Evolutionary conservation across 768 basidiomycete species (phyloP).

Genomic region (Podaxis mareebaensis): DNA sequence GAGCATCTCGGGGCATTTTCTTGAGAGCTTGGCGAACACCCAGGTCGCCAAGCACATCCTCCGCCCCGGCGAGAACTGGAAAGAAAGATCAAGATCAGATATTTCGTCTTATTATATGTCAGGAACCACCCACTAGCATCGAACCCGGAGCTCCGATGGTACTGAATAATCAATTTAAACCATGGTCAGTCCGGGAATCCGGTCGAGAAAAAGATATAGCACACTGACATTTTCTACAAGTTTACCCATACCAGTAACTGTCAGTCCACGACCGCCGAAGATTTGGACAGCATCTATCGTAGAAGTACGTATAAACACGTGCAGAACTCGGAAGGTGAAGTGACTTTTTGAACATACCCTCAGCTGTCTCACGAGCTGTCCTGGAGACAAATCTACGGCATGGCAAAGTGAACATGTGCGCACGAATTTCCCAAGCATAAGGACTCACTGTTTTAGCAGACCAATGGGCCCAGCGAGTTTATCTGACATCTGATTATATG

Average conservation of each 20-base stretch:
- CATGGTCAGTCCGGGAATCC: background rate
- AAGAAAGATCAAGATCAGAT: constrained; percentile 14
- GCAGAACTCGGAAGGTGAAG: constrained; percentile 40
- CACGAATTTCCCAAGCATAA: background rate
- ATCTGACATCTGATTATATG: constrained; percentile 78
- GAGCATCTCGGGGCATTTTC: constrained; percentile 33
- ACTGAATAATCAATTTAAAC: constrained; percentile 42
- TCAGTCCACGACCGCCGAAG: constrained; percentile 89
- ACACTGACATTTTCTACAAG: constrained; percentile 73
- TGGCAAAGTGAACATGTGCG: background rate
- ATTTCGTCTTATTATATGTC: background rate
- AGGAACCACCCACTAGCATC: constrained; percentile 58
- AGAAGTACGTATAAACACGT: constrained; percentile 19
- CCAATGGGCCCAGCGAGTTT: constrained; percentile 89
- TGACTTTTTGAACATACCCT: constrained; percentile 35
- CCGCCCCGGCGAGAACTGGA: constrained; percentile 65
- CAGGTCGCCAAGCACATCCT: constrained; percentile 33
- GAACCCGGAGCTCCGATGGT: constrained; percentile 80
- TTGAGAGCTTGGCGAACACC: constrained; percentile 34
- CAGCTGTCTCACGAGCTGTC: constrained; percentile 71
- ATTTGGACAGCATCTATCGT: constrained; percentile 74
- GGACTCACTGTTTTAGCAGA: constrained; percentile 79
- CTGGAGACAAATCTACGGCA: constrained; percentile 61
- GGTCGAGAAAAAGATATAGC: constrained; percentile 3
- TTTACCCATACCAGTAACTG: constrained; percentile 85